A percentile compares a stretch with the other conserved stretches of the same genome.
These are phyloP conservation scores for Ganoderma leucocontextum DNA, from an alignment of 1,284 basidiomycete species.

Conservation along the genomic window DNA sequence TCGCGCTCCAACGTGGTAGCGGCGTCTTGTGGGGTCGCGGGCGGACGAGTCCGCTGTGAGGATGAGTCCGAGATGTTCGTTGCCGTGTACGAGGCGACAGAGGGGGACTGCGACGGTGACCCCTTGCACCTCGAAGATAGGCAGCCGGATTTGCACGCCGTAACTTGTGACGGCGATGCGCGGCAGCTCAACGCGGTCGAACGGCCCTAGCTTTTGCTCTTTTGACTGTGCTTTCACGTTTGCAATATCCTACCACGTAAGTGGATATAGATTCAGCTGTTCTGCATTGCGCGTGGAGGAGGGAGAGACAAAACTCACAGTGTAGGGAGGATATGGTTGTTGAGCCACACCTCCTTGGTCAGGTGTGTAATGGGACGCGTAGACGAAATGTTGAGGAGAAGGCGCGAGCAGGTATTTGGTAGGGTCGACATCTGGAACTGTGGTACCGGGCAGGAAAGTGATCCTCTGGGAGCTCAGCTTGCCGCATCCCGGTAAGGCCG, in stretches of 20 bases:
- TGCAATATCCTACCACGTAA: background rate
- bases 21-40: background rate
- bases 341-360: background rate
- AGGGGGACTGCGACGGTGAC: constrained; percentile 10
- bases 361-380: background rate
- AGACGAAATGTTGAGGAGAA: background rate
- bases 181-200: constrained; percentile 4
- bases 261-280: background rate
- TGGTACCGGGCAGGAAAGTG: background rate
- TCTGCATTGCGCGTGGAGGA: too few species aligned
- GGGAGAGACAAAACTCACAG: background rate
- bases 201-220: background rate
- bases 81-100: background rate
- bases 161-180: background rate
- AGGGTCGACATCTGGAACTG: background rate
- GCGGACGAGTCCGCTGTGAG: background rate
- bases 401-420: background rate
- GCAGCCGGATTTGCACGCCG: constrained; percentile 8
- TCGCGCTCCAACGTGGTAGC: background rate
- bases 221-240: background rate
- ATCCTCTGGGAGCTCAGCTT: background rate
- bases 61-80: constrained; percentile 6
- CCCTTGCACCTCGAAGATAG: constrained; percentile 4
- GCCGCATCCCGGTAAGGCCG: background rate
- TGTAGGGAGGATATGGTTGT: background rate